phyloP scores from a whole-genome alignment of 1,284 basidiomycete species.

The Trametes sp. region DNA sequence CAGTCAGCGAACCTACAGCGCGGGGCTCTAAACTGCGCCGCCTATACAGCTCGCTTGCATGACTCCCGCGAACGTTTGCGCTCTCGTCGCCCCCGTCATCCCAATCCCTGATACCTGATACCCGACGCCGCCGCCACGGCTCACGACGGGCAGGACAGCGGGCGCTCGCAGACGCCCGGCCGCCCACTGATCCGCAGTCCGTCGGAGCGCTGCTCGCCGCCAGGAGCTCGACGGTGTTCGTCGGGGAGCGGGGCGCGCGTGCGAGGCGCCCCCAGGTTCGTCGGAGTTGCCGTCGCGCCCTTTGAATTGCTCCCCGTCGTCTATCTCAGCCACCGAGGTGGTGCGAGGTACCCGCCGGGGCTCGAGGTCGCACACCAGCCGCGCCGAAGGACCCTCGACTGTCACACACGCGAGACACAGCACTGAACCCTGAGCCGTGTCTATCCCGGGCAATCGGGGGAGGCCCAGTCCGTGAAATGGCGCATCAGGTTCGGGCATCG shows the following conservation, averaged over 20 bases:
- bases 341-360: constrained; percentile 8
- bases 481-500: neutral
- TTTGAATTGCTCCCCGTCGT: neutral
- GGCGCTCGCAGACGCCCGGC: neutral
- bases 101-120: constrained; percentile 11
- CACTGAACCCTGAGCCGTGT: neutral
- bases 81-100: neutral
- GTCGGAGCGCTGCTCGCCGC: constrained; percentile 3
- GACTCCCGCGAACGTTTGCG: constrained; percentile 21
- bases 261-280: neutral
- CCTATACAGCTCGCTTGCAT: constrained; percentile 13
- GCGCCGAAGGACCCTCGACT: neutral
- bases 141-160: neutral
- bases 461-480: neutral
- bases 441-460: neutral
- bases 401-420: neutral
- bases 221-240: neutral
- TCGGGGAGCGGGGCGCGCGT: neutral
- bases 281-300: neutral
- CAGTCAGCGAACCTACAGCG: constrained; percentile 23
- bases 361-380: neutral
- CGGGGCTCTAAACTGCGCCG: constrained; percentile 21
- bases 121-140: constrained; percentile 18
- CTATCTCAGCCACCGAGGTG: neutral
- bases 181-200: neutral